A percentile compares a stretch with the other conserved stretches of the same genome.
These are phyloP conservation scores for Phanerochaete carnosa DNA, from an alignment of 768 basidiomycete species.

Conservation along the genomic window DNA sequence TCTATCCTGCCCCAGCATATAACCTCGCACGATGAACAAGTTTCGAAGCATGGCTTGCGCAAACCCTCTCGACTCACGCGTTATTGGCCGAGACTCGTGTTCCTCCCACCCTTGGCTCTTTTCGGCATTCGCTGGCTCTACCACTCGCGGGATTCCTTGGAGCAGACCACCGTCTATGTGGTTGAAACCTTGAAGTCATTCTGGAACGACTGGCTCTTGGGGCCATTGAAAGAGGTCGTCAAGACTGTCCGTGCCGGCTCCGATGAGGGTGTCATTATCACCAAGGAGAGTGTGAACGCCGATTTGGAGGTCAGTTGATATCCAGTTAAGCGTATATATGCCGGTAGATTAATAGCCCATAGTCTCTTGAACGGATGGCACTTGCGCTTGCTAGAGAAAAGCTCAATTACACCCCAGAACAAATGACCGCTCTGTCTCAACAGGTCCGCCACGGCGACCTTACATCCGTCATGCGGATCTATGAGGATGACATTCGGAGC, in stretches of 20 bases:
- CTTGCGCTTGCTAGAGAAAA: slow-evolving; percentile 81
- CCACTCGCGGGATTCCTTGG: slow-evolving; percentile 55
- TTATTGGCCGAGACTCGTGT: slow-evolving; percentile 78
- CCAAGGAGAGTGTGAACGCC: slow-evolving; percentile 76
- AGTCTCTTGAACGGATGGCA: slow-evolving; percentile 95
- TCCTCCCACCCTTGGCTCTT: slow-evolving; percentile 67
- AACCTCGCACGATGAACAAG: slow-evolving; percentile 11
- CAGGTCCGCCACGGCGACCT: slow-evolving; percentile 80
- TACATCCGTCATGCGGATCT: slow-evolving; percentile 80
- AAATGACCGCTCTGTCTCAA: slow-evolving; percentile 61
- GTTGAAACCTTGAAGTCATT: slow-evolving; percentile 70
- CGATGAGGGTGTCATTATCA: slow-evolving; percentile 72
- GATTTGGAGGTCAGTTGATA: slow-evolving; percentile 67
- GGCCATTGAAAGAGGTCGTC: slow-evolving; percentile 78
- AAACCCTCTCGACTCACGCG: slow-evolving; percentile 69
- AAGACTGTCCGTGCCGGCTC: slow-evolving; percentile 82
- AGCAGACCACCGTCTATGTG: slow-evolving; percentile 54
- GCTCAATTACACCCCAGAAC: slow-evolving; percentile 56
- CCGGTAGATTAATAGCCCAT: not conserved
- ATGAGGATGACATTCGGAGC: slow-evolving; percentile 89
- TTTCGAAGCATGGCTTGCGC: slow-evolving; percentile 40
- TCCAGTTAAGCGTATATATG: not conserved
- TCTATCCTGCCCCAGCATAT: slow-evolving; percentile 11
- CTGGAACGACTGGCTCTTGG: slow-evolving; percentile 78
- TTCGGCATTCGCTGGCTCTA: slow-evolving; percentile 51